Percentiles rank a stretch among this genome's conserved stretches.
phyloP scores from a whole-genome alignment of 441 rosid genomes.

The Euphorbia schlechtendalii region DNA sequence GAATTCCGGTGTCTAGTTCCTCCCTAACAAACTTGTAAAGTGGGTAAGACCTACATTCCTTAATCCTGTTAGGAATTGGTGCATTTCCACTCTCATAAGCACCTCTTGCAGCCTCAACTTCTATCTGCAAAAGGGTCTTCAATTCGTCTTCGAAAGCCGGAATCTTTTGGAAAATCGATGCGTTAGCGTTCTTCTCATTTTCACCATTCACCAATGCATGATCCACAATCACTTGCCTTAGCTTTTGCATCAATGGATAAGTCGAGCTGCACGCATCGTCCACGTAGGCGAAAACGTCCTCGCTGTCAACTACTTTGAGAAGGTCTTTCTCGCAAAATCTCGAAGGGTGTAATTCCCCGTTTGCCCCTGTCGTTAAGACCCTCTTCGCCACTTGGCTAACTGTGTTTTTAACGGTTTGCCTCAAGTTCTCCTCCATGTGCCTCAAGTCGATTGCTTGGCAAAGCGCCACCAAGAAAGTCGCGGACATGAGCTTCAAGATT shows the following conservation, averaged over 20 bases:
- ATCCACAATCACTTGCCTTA: constrained; percentile 62
- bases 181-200: constrained; percentile 38
- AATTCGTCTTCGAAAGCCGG: constrained; percentile 58
- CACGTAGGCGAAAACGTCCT: constrained; percentile 48
- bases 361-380: constrained; percentile 28
- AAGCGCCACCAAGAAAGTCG: constrained; percentile 53
- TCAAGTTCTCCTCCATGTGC: constrained; percentile 67
- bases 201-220: constrained; percentile 64
- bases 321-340: constrained; percentile 57
- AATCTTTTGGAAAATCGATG: constrained; percentile 65
- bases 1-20: constrained; percentile 40
- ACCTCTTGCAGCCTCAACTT: constrained; percentile 44
- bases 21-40: constrained; percentile 60
- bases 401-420: constrained; percentile 36
- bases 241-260: constrained; percentile 60
- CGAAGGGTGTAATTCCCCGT: constrained; percentile 56
- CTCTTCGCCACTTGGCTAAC: constrained; percentile 46
- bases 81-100: constrained; percentile 41
- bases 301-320: constrained; percentile 50
- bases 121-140: constrained; percentile 43
- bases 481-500: constrained; percentile 55
- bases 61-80: constrained; percentile 44
- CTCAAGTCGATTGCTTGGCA: constrained; percentile 60
- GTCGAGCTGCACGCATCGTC: constrained; percentile 67
- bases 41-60: constrained; percentile 71